Conservation (phyloP, 495 filamentous ascomycete genomes). For the Aspergillus diversus region DNA sequence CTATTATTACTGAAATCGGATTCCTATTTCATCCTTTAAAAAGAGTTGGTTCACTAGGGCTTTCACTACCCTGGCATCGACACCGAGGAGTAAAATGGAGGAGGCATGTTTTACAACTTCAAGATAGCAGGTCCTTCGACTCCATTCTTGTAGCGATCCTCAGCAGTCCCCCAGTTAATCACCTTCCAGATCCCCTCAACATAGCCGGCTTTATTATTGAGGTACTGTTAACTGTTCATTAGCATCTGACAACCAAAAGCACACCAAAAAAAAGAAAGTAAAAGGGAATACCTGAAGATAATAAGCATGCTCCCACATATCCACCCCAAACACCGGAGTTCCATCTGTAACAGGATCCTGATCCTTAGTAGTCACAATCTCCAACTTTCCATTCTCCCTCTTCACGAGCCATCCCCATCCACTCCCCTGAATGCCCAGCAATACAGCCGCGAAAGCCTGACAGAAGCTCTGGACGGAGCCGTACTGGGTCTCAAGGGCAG, state of each 20-base stretch:
- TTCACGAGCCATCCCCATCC: constrained; percentile 96
- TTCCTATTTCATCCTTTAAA: background rate
- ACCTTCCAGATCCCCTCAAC: constrained; percentile 94
- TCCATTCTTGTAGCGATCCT: constrained; percentile 66
- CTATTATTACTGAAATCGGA: background rate
- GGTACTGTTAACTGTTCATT: constrained; percentile 69
- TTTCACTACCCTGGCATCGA: no score
- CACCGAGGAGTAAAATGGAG: no score
- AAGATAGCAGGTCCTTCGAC: background rate
- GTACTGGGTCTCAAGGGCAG: constrained; percentile 72
- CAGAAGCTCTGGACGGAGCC: constrained; percentile 70
- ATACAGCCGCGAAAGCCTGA: constrained; percentile 66
- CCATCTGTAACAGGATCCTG: constrained; percentile 87
- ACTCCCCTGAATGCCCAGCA: constrained; percentile 86
- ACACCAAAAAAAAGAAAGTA: constrained; percentile 1
- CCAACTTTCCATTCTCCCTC: constrained; percentile 57
- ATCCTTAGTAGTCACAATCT: constrained; percentile 77
- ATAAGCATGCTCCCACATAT: constrained; percentile 96
- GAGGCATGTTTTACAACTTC: background rate
- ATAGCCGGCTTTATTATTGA: constrained; percentile 97
- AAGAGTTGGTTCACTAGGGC: no score
- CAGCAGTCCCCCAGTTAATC: constrained; percentile 91
- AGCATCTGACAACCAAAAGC: background rate
- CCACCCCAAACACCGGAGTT: constrained; percentile 82
- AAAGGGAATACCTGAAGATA: constrained; percentile 54